Evolutionary conservation across 331 rosid species (phyloP), one percentile per base, ranked within the genome.

Genomic region (Rosa hybrid): DNA sequence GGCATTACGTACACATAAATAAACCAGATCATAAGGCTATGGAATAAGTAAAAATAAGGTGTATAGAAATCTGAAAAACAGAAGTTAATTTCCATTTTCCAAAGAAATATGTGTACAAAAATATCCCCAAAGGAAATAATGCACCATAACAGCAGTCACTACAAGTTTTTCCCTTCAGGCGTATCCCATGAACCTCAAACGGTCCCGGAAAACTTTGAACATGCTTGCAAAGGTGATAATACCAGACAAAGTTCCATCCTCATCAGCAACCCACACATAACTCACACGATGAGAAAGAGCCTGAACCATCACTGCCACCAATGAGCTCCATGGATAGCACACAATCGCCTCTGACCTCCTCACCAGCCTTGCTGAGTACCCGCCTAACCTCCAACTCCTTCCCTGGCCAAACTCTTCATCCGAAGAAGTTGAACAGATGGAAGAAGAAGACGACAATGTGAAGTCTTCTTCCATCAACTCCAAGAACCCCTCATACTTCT

Each of bases 281-380:
- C 87, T 86, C 44, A 88, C 91, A n/a, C 98, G 90, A 72, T 90
- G 96, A 0, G 98, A 81, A 12, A 95, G 90, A 3, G 96, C 98
- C 86, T 91, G 98, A 80, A 95, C 81, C 93, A 93, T 89, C 72
- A 93, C 99, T 0, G 99, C 98, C 82, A 90, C 92, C 87, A 95
- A 41, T 7, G 99, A 90, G 86, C 96, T 93, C 88, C 88, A 78
- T 2, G 98, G 96, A 64, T 89, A 88, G 81, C 97, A 93, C 46
- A 93, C 94, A 12, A 86, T 88, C 4, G 90, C 96, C 75, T 91
- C 99, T 8, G 93, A 84, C 38, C 93, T 88, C 80, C 94, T 86
- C 77, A 72, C 84, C 30, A 80, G 71, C 86, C 91, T 88, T 1
- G 93, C 89, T 0, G 97, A 91, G 73, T 80, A 81, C 51, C 92